These are phyloP conservation scores for Penicillium expansum DNA, from an alignment of 2,329 filamentous ascomycete species.

Conservation along the genomic window DNA sequence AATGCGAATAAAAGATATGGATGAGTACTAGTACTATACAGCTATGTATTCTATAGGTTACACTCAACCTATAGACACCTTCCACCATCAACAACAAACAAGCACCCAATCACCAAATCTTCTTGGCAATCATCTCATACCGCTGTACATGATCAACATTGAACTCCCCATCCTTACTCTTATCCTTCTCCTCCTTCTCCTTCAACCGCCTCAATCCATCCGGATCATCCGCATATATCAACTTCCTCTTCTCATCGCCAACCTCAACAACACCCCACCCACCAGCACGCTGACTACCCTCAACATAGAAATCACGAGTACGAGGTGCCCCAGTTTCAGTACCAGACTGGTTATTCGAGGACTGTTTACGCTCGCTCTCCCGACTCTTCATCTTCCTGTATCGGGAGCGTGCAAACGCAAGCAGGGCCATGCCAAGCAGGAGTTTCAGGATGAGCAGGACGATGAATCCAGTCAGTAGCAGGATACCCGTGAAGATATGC, in stretches of 20 bases:
- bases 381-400: constrained; percentile 77
- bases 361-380: constrained; percentile 44
- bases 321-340: constrained; percentile 19
- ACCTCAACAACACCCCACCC: constrained; percentile 85
- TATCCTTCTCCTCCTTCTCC: constrained; percentile 62
- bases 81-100: background rate
- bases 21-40: background rate
- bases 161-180: constrained; percentile 52
- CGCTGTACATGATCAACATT: constrained; percentile 67
- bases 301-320: constrained; percentile 55
- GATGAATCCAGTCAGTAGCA: constrained; percentile 82
- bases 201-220: constrained; percentile 65
- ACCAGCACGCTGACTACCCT: constrained; percentile 72
- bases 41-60: background rate
- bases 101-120: constrained; percentile 71
- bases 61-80: background rate
- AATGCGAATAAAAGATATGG: background rate
- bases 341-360: background rate
- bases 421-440: constrained; percentile 79
- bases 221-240: constrained; percentile 82
- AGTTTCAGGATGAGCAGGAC: constrained; percentile 82
- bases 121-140: constrained; percentile 94
- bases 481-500: constrained; percentile 64
- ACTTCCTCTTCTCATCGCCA: constrained; percentile 77
- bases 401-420: constrained; percentile 73